A percentile compares a stretch with the other conserved stretches of the same genome.
These are phyloP conservation scores for Tolypocladium ophioglossoides DNA, from an alignment of 2,329 filamentous ascomycete species.

Conservation along the genomic window DNA sequence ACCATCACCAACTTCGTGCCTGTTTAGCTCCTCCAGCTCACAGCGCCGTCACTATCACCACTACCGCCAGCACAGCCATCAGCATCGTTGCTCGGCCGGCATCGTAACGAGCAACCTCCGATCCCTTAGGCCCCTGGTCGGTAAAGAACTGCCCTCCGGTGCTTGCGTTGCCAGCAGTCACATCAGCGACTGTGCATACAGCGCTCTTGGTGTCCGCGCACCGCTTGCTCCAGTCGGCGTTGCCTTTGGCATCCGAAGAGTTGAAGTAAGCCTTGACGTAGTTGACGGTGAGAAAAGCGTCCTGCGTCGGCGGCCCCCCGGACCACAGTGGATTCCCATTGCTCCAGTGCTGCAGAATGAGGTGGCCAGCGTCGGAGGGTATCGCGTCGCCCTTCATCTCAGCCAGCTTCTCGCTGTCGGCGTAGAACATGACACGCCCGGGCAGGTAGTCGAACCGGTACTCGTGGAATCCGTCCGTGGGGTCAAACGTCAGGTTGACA, in stretches of 20 bases:
- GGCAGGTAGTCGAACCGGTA: slow-evolving; percentile 69
- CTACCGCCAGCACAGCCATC: background rate
- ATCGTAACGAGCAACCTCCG: background rate
- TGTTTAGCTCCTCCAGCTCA: background rate
- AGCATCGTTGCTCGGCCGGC: background rate
- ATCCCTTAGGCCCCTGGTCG: background rate
- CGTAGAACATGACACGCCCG: slow-evolving; percentile 55
- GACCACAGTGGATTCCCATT: slow-evolving; percentile 66
- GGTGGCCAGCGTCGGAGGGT: slow-evolving; percentile 50
- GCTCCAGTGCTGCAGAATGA: slow-evolving; percentile 69
- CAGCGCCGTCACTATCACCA: background rate
- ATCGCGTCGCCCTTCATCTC: slow-evolving; percentile 45
- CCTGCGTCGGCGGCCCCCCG: slow-evolving; percentile 52
- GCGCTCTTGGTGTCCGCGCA: slow-evolving; percentile 3
- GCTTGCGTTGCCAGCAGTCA: slow-evolving; percentile 10
- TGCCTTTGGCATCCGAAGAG: slow-evolving; percentile 34
- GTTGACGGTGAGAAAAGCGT: slow-evolving; percentile 52
- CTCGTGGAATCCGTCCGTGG: slow-evolving; percentile 58
- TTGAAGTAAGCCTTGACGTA: slow-evolving; percentile 79
- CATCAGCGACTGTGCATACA: slow-evolving; percentile 14
- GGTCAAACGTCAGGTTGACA: slow-evolving; percentile 53
- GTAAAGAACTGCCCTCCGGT: slow-evolving; percentile 11
- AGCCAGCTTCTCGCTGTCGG: slow-evolving; percentile 48
- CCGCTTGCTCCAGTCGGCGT: background rate
- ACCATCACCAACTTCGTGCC: background rate